phyloP scores from a whole-genome alignment of 78 protist species.

The Dictyostelium brefeldianum region DNA sequence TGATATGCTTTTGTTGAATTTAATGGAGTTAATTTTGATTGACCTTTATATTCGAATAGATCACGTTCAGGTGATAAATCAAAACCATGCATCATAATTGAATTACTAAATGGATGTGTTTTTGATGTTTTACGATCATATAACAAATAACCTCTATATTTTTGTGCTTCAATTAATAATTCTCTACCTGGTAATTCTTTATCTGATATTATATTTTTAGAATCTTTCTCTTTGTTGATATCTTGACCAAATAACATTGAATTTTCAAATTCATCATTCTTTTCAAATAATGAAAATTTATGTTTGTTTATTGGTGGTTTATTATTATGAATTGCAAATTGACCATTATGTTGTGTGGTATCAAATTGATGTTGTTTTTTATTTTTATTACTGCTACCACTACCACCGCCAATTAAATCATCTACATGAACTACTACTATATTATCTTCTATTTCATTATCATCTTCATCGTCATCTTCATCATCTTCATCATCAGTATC shows the following conservation, averaged over 20 bases:
- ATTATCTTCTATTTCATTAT: background rate
- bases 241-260: background rate
- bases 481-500: background rate
- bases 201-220: background rate
- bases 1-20: background rate
- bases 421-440: background rate
- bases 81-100: background rate
- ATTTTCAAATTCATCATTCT: background rate
- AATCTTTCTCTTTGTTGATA: background rate
- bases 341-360: background rate
- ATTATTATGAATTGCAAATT: background rate
- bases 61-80: slow-evolving; percentile 14
- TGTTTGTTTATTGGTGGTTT: background rate
- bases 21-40: background rate
- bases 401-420: background rate
- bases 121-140: background rate
- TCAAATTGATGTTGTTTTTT: background rate
- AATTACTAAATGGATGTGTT: background rate
- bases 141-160: slow-evolving; percentile 35
- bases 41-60: slow-evolving; percentile 33
- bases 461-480: background rate
- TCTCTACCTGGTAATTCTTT: slow-evolving; percentile 54
- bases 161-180: slow-evolving; percentile 45
- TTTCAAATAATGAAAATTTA: background rate
- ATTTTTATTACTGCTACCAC: background rate